Evolutionary conservation across 805 yeast species (phyloP).

Genomic region (Brettanomyces anomalus): DNA sequence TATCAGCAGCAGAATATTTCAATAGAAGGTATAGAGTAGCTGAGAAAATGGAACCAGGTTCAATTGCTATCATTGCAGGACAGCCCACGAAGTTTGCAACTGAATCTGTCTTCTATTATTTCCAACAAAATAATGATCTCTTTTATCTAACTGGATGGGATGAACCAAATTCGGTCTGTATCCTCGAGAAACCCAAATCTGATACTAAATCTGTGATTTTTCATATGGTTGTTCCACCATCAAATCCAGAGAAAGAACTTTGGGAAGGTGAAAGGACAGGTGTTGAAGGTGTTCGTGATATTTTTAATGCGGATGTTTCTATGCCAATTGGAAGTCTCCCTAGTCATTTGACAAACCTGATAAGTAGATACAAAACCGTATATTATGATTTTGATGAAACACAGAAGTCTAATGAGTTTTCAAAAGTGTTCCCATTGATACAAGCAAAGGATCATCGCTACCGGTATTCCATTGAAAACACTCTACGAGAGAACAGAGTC

Average conservation of each 20-base stretch:
- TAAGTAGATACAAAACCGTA: slow-evolving; percentile 40
- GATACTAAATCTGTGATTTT: slow-evolving; percentile 46
- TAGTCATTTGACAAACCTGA: slow-evolving; percentile 35
- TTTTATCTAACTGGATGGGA: slow-evolving; percentile 87
- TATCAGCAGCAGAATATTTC: slow-evolving; percentile 74
- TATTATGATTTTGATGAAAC: slow-evolving; percentile 38
- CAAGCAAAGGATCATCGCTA: slow-evolving; percentile 7
- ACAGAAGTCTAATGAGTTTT: slow-evolving; percentile 6
- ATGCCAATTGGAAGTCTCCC: slow-evolving; percentile 38
- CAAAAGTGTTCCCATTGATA: slow-evolving; percentile 12
- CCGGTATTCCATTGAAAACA: slow-evolving; percentile 16
- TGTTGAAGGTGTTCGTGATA: slow-evolving; percentile 65
- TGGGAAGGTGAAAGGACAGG: slow-evolving; percentile 98
- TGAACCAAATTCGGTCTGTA: slow-evolving; percentile 72
- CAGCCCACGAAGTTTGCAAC: slow-evolving; percentile 68
- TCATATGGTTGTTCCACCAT: slow-evolving; percentile 81
- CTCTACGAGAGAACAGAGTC: slow-evolving; percentile 6
- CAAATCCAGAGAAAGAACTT: slow-evolving; percentile 65
- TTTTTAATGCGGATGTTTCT: slow-evolving; percentile 81
- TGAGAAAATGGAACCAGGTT: slow-evolving; percentile 45
- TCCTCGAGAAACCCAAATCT: slow-evolving; percentile 53
- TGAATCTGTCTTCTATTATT: slow-evolving; percentile 84
- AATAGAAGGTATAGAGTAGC: slow-evolving; percentile 58
- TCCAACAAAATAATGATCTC: slow-evolving; percentile 86
- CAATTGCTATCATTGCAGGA: slow-evolving; percentile 71